Base-by-base conservation (phyloP, 2,329 filamentous ascomycete species). In the Xylaria sp. region DNA sequence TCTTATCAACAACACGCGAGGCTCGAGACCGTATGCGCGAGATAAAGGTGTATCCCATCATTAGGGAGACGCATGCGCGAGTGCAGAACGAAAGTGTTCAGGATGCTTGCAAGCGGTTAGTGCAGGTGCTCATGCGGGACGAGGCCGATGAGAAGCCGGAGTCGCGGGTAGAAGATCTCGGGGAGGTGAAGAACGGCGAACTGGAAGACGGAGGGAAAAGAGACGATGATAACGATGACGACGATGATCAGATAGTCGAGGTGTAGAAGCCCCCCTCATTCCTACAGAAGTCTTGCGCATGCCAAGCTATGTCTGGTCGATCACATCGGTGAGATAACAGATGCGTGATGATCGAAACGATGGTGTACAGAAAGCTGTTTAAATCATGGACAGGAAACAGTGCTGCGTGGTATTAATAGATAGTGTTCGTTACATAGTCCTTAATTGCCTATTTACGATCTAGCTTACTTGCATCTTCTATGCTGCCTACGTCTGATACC, bases 31-130 rank as follows among this genome's bases (percentile, higher is more conserved):
- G 85, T 58, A 81, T 98, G 83, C 84, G 93, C 17, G 80, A 84
- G n/a, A 82, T 94, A 47, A 92, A 92, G 70, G 91, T 97, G 0
- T 99, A 99, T 76, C 92, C 94, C 0, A 88, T 98, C 49, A 82
- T 98, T 19, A 84, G 95, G 54, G 95, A 98, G 77, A 89, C 91
- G 33, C 95, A 99, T 80, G 72, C 89, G 65, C 85, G 88, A 23
- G 87, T 93, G 3, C 83, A 93, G 21, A 83, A 97, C 72, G 92
- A 96, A 46, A 89, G 83, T 15, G 92, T 98, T 2, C 84, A 86
- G 67, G 94, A 97, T 70, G 91, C 88, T 0, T 96, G 92, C 71
- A 95, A 98, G 76, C 84, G 95, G 60, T 74, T 98, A 55, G 95
- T 99, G 49, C 92, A 99, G 74, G 88, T 97, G 6, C 75, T 97